Evolutionary conservation across 768 basidiomycete genomes (phyloP), one percentile per base, ranked within the genome.

Genomic region (Pleurotus pulmonarius): DNA sequence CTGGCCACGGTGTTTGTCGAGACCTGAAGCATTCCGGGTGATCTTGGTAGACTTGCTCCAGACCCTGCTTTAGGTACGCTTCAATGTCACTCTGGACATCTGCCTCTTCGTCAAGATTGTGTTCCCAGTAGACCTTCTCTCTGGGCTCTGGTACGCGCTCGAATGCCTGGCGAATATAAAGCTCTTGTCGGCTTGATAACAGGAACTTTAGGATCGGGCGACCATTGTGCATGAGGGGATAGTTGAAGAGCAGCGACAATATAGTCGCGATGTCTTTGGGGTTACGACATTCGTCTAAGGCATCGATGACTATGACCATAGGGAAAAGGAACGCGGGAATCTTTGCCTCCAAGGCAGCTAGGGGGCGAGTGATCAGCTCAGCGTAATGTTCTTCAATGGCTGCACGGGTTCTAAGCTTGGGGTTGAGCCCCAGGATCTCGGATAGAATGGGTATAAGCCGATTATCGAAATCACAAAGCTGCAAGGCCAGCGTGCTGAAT

Each of bases 281-380:
- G n/a, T 52, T 43, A 8, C 34, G 29, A 43, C 57, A 58, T 45
- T 58, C 51, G 29, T 58, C 58, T 24, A 59, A 37, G 5, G 47
- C 58, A 22, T 59, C 58, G 26, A 59, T 45, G 55, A 59, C 8
- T 13, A 56, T 16, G 20, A 58, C 22, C 18, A 58, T 52, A 11
- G 53, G 51, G 40, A 55, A 22, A 13, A 44, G n/a, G n/a, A 44
- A 13, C 13, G 24, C 24, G 9, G n/a, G 13, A 8, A 18, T 16
- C n/a, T 44, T 22, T 22, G n/a, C 20, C 41, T 44, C 41, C n/a
- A 44, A n/a, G 2, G n/a, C 20, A 13, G 16, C 22, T 29, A 20
- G 16, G 49, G 57, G 18, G 26, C 49, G 8, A 53, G 40, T 22
- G 20, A 58, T 53, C 25, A 58, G 57, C n/a, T 25, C n/a, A 12